These are phyloP conservation scores for Cryptococcus sp. DNA, from an alignment of 1,284 basidiomycete genomes.

Conservation along the genomic window DNA sequence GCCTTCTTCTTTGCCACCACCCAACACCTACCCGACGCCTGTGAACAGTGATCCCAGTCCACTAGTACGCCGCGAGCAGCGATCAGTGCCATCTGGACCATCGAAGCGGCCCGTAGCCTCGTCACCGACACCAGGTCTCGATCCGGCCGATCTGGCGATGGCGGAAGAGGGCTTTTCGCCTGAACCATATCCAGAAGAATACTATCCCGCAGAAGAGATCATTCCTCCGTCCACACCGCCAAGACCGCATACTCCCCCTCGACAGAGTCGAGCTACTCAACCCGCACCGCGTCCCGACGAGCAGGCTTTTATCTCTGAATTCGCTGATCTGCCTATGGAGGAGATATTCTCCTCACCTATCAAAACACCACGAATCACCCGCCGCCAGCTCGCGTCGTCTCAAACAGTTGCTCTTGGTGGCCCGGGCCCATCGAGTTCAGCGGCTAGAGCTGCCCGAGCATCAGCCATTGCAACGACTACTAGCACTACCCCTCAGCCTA, in stretches of 20 bases:
- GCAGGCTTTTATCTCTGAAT: conserved; percentile 25
- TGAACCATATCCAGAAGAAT: neutral
- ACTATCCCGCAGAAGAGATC: conserved; percentile 17
- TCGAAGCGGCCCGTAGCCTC: conserved; percentile 6
- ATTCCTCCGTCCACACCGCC: conserved; percentile 31
- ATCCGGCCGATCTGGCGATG: conserved; percentile 31
- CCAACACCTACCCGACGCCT: conserved; percentile 13
- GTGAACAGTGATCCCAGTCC: conserved; percentile 17
- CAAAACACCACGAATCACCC: conserved; percentile 1
- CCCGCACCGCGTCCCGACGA: neutral
- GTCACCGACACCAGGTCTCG: conserved; percentile 24
- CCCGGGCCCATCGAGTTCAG: conserved; percentile 18
- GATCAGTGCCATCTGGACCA: conserved; percentile 6
- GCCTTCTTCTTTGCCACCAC: conserved; percentile 4
- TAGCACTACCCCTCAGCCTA: conserved; percentile 6
- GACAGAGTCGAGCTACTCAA: neutral
- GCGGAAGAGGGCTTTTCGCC: conserved; percentile 23
- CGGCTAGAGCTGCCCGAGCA: neutral
- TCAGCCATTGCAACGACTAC: conserved; percentile 3
- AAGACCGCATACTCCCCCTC: conserved; percentile 6
- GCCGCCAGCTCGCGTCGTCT: conserved; percentile 16
- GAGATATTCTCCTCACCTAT: conserved; percentile 38
- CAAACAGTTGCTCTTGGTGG: conserved; percentile 12
- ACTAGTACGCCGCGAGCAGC: neutral
- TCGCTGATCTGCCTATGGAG: conserved; percentile 26